Conservation (phyloP, 2,329 filamentous ascomycete genomes). For the Chalaropsis thielavioides region DNA sequence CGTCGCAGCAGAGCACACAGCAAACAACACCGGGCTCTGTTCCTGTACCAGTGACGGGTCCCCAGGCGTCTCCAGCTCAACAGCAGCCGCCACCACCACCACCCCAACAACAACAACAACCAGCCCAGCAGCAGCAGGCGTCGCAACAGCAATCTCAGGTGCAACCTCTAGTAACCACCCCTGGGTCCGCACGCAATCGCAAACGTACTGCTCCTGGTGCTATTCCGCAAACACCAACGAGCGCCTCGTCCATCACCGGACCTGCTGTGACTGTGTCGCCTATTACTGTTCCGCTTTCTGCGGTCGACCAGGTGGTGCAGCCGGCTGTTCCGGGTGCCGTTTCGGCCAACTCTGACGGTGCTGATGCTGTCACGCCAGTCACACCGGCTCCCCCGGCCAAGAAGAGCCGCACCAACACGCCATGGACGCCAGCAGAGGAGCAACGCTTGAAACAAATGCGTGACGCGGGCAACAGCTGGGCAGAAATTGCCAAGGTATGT, state of each 20-base stretch:
- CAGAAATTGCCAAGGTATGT: conserved; percentile 97
- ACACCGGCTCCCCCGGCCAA: conserved; percentile 38
- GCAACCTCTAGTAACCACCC: conserved; percentile 16
- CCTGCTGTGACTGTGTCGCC: conserved; percentile 25
- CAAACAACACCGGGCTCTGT: conserved; percentile 1
- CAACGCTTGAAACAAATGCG: conserved; percentile 85
- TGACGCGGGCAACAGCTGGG: conserved; percentile 88
- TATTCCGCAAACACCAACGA: conserved; percentile 21
- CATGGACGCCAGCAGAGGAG: conserved; percentile 93
- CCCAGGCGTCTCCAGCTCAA: conserved; percentile 20
- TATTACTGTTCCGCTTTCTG: conserved; percentile 23
- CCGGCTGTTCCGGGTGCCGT: conserved; percentile 24
- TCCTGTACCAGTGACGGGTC: conserved; percentile 20
- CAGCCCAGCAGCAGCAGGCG: conserved; percentile 22
- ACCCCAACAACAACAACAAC: conserved; percentile 20
- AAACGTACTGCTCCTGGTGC: conserved; percentile 30
- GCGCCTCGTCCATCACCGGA: conserved; percentile 22
- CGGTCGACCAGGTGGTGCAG: conserved; percentile 21
- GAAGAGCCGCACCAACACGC: conserved; percentile 96
- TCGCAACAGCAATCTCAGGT: conserved; percentile 25
- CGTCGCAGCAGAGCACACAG: conserved; percentile 1
- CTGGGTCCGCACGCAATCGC: conserved; percentile 24
- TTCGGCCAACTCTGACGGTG: neutral
- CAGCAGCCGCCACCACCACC: conserved; percentile 20
- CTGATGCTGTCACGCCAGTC: conserved; percentile 15